Evolutionary conservation across 1,139 yeast species (phyloP).

Genomic region (Pichia sp.): DNA sequence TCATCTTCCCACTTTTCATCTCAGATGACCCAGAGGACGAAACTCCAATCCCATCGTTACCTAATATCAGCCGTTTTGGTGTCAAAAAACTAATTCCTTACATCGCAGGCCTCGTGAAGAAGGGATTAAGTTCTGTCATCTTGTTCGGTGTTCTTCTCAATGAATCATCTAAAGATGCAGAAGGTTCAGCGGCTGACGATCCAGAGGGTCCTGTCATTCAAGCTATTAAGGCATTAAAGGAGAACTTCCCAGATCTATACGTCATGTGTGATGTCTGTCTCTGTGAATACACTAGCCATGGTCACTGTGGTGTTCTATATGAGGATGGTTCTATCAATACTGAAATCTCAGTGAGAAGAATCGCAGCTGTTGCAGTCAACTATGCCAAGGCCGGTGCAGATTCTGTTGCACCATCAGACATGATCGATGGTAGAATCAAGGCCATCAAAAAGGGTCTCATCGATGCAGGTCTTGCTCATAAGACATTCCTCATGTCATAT

Average conservation of each 20-base stretch:
- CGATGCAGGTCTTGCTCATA: constrained; percentile 79
- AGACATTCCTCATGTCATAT: constrained; percentile 85
- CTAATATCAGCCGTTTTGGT: constrained; percentile 86
- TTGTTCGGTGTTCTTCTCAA: constrained; percentile 86
- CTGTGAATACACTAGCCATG: constrained; percentile 95
- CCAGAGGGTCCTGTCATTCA: constrained; percentile 92
- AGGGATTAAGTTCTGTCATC: constrained; percentile 82
- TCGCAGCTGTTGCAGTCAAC: constrained; percentile 92
- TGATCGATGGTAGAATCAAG: constrained; percentile 92
- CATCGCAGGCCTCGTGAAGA: constrained; percentile 59
- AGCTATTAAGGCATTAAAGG: constrained; percentile 59
- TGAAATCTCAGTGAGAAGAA: constrained; percentile 66
- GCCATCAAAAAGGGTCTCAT: constrained; percentile 85
- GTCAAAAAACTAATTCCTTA: constrained; percentile 70
- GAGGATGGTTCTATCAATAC: constrained; percentile 84
- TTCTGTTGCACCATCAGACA: constrained; percentile 95
- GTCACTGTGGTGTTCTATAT: constrained; percentile 88
- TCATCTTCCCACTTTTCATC: constrained; percentile 86
- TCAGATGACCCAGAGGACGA: constrained; percentile 82
- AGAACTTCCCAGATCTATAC: constrained; percentile 71
- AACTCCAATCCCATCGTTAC: constrained; percentile 63
- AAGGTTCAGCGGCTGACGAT: constrained; percentile 91
- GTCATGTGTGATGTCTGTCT: constrained; percentile 93
- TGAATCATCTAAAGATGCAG: constrained; percentile 66
- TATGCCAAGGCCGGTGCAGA: constrained; percentile 95